Conservation (phyloP, 305 asterid genomes). For the Fraxinus platypoda region DNA sequence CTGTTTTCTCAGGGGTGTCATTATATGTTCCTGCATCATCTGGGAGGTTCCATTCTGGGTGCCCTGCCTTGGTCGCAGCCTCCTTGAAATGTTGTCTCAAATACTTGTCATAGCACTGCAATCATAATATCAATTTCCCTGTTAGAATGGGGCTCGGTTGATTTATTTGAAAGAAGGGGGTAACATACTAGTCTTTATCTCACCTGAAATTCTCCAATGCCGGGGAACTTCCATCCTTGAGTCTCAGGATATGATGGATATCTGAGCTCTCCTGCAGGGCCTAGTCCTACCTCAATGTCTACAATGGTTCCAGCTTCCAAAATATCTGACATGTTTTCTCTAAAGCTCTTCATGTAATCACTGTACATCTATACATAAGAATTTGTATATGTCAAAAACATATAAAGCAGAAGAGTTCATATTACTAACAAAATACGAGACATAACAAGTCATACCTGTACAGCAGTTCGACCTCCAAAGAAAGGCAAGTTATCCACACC, state of each 20-base stretch:
- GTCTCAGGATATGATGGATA: conserved; percentile 71
- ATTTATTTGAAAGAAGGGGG: background rate
- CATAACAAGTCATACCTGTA: conserved; percentile 44
- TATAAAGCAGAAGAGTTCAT: too few relatives aligned
- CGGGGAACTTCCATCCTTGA: conserved; percentile 79
- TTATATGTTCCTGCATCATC: conserved; percentile 65
- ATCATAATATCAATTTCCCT: too few relatives aligned
- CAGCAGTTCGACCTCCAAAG: conserved; percentile 62
- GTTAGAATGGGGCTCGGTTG: too few relatives aligned
- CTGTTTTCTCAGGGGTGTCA: conserved; percentile 56
- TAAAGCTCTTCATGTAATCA: conserved; percentile 70
- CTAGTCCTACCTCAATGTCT: conserved; percentile 80
- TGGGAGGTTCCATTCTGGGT: conserved; percentile 61
- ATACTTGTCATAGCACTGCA: conserved; percentile 71
- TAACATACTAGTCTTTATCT: background rate
- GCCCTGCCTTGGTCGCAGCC: conserved; percentile 51
- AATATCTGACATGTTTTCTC: conserved; percentile 57
- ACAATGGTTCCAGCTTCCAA: conserved; percentile 50
- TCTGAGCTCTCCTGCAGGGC: conserved; percentile 84
- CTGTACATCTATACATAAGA: conserved; percentile 50
- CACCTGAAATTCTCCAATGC: conserved; percentile 88
- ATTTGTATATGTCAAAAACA: background rate
- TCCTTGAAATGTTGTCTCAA: conserved; percentile 47
- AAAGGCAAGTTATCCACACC: conserved; percentile 56
- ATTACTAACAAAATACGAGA: background rate